Conservation (phyloP, 331 rosid species). For the Prunus yedoensis region DNA sequence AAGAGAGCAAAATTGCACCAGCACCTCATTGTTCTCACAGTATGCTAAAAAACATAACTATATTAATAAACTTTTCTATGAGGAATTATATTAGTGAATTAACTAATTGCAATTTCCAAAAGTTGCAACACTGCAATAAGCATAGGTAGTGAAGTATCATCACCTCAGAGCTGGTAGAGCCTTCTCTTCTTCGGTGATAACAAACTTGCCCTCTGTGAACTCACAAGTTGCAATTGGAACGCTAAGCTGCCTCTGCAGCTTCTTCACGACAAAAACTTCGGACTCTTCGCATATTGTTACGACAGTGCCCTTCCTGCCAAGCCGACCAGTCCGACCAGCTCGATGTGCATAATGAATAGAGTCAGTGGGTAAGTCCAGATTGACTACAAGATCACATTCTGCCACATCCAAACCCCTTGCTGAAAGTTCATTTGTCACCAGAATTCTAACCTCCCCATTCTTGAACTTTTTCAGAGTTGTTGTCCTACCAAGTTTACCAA, state of each 20-base stretch:
- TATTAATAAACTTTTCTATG: background rate
- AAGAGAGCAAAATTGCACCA: background rate
- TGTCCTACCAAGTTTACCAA: constrained; percentile 90
- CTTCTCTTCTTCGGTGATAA: constrained; percentile 49
- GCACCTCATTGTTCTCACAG: background rate
- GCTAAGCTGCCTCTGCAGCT: constrained; percentile 85
- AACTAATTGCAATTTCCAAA: background rate
- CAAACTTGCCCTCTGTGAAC: constrained; percentile 69
- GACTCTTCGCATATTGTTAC: constrained; percentile 79
- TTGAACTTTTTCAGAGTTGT: constrained; percentile 81
- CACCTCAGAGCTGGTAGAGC: constrained; percentile 20
- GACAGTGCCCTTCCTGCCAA: constrained; percentile 87
- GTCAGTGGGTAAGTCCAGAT: constrained; percentile 85
- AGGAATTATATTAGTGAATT: background rate
- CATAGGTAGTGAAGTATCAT: background rate
- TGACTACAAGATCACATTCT: constrained; percentile 95
- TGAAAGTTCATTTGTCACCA: constrained; percentile 85
- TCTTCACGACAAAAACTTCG: constrained; percentile 87
- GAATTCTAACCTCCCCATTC: constrained; percentile 75
- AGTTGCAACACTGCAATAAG: background rate
- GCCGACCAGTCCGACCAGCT: constrained; percentile 93
- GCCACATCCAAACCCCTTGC: constrained; percentile 96
- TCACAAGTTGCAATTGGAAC: constrained; percentile 58
- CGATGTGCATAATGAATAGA: constrained; percentile 89
- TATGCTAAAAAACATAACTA: background rate